Base-by-base conservation (phyloP, 169 alveolate genomes). In the Blepharisma undulans region DNA sequence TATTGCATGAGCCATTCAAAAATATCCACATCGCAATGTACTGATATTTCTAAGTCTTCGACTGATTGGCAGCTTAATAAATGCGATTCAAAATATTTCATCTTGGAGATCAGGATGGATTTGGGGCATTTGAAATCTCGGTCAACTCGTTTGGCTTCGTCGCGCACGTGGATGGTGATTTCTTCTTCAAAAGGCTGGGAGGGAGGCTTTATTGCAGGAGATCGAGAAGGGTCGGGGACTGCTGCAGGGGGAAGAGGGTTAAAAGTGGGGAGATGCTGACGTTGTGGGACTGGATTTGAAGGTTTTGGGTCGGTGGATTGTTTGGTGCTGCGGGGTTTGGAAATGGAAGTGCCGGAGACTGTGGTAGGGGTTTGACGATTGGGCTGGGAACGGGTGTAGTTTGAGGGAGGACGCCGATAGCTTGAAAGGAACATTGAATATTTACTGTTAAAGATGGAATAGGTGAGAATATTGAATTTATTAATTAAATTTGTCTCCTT, bases 1-100 rank as follows among this genome's bases (percentile, higher is more conserved):
- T 94, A 94, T 48, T 92, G 89, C 94, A 94, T 92, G 4, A 94
- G 90, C 95, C 96, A 94, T 82, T 94, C 96, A 77, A 94, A 94
- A 25, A 94, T 94, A 22, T 92, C 88, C 7, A 94, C 92, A 61
- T 94, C 96, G 66, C 96, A 94, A 72, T 94, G 95, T 0, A 94
- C 95, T 66, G 93, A 84, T 8, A 94, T 94, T 59, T 94, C 96
- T 27, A 92, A 84, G 60, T 94, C 96, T 29, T 94, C 96, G 19
- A 90, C 92, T n/a, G 93, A 76, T 10, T 87, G 89, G 16, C 94
- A 91, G 34, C 76, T 84, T 27, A 89, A 89, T 19, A 94, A 48
- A 76, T 94, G 89, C 21, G 92, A 89, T 78, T 92, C 96, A 71
- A 94, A 94, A 87, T 94, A 94, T 66, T 94, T 94, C 96, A 94